Evolutionary conservation across 2,329 filamentous ascomycete genomes (phyloP).

Genomic region (Tolypocladium guangdongense): DNA sequence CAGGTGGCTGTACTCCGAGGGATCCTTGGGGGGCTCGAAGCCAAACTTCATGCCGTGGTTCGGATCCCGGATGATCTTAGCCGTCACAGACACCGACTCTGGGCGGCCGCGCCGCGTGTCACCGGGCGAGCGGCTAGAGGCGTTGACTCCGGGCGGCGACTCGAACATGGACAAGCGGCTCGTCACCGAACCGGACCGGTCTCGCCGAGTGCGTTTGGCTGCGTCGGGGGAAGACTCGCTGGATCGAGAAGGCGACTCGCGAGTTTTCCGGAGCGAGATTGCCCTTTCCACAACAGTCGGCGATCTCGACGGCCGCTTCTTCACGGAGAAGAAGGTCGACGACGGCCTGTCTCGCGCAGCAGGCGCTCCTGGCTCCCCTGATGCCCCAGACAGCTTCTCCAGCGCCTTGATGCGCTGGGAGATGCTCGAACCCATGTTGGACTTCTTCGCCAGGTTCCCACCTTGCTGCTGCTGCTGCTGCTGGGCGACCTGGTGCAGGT

Average conservation of each 20-base stretch:
- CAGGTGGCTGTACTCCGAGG: constrained; percentile 33
- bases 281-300: constrained; percentile 35
- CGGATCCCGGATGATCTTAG: constrained; percentile 65
- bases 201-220: constrained; percentile 23
- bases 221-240: constrained; percentile 37
- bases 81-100: constrained; percentile 81
- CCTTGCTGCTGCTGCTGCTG: constrained; percentile 41
- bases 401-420: constrained; percentile 90
- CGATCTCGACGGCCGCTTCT: constrained; percentile 33
- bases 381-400: constrained; percentile 56
- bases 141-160: constrained; percentile 13
- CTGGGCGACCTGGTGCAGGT: constrained; percentile 41
- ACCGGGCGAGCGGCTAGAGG: constrained; percentile 12
- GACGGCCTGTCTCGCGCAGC: constrained; percentile 29
- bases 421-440: constrained; percentile 80
- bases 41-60: constrained; percentile 28
- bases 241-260: constrained; percentile 26
- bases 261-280: constrained; percentile 23
- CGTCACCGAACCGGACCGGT: constrained; percentile 42
- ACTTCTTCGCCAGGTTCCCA: constrained; percentile 47
- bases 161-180: constrained; percentile 48
- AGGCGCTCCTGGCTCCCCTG: constrained; percentile 12
- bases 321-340: constrained; percentile 50
- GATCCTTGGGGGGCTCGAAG: constrained; percentile 29
- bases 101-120: constrained; percentile 36